phyloP scores from a whole-genome alignment of 371 early-diverging fungal species.

The Syncephalastrum contaminatum region DNA sequence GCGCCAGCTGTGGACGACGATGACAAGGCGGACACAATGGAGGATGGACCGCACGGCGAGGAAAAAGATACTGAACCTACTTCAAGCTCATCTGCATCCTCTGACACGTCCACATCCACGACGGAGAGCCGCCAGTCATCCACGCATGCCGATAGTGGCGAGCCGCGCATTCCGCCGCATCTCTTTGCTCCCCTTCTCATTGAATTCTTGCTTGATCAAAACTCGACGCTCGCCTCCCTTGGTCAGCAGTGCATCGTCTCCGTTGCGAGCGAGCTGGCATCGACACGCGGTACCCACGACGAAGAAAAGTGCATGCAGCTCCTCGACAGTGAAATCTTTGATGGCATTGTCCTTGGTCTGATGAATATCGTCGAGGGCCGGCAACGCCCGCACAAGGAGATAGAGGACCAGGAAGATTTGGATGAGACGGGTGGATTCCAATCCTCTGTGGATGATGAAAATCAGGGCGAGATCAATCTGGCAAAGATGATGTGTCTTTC shows the following conservation, averaged over 20 bases:
- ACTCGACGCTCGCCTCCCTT: conserved; percentile 47
- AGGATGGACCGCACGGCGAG: conserved; percentile 3
- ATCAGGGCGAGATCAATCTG: conserved; percentile 54
- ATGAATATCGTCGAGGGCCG: conserved; percentile 39
- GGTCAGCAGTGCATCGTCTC: conserved; percentile 50
- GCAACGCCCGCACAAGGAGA: conserved; percentile 11
- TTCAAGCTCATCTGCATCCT: background rate
- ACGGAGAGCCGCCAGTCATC: too few species aligned
- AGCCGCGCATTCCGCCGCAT: conserved; percentile 29
- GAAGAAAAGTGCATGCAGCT: conserved; percentile 30
- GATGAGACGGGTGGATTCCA: conserved; percentile 14
- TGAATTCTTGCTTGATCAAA: conserved; percentile 53
- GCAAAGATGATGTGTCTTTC: conserved; percentile 61
- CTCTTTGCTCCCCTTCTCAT: conserved; percentile 43
- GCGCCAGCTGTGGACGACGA: conserved; percentile 11
- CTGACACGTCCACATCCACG: too few species aligned
- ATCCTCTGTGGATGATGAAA: conserved; percentile 25
- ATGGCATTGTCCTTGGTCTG: conserved; percentile 51
- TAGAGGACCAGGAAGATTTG: conserved; percentile 15
- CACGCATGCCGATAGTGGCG: conserved; percentile 4
- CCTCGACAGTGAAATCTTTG: conserved; percentile 52
- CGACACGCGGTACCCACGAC: conserved; percentile 12
- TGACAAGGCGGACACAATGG: background rate
- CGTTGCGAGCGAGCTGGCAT: conserved; percentile 44
- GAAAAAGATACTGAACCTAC: conserved; percentile 7